Base-by-base conservation (phyloP, 106 monocot species). In the Dendrobium officinale region DNA sequence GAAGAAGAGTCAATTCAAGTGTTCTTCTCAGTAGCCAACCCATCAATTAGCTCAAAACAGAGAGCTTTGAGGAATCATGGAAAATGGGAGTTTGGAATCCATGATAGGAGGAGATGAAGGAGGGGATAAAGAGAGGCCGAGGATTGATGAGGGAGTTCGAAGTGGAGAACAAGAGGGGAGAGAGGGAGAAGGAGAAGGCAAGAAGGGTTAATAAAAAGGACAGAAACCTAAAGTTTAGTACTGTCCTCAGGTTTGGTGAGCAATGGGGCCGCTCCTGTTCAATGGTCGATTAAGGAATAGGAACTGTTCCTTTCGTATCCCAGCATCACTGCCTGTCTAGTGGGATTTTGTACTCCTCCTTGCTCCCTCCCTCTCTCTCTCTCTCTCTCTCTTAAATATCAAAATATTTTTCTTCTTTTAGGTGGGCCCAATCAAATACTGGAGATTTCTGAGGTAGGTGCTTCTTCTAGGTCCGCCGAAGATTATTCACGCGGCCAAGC, bases 231-330 rank as follows among this genome's bases (percentile, higher is more conserved):
- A 37, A 75, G 75, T 8, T 11, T 40, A 9, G 33, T 72, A 55
- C 51, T 80, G 72, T 81, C 74, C 42, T 42, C 55, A 58, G 58
- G 54, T 75, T 55, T n/a, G 37, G 56, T 59, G 73, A 56, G 51
- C 41, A 26, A n/a, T 19, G 22, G 81, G 56, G 41, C 74, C 42
- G 75, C 73, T 56, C 11, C n/a, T 20, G 54, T 79, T 79, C 22
- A 79, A 68, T 79, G 79, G 79, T 68, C 67, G 79, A 79, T 47
- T 77, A 66, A 79, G 55, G 79, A 64, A 66, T 66, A 17, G 20
- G 1, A 43, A 9, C 55, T 79, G 18, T n/a, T 79, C 26, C 79
- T 79, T 37, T 79, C 79, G 1, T 79, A 22, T 15, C 68, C 68
- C 68, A 40, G 24, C 43, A 73, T 4, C 11, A 37, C 75, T 45